A percentile compares a stretch with the other conserved stretches of the same genome.
These are phyloP conservation scores for Leucocoprinus birnbaumii DNA, from an alignment of 768 basidiomycete genomes.

Conservation along the genomic window DNA sequence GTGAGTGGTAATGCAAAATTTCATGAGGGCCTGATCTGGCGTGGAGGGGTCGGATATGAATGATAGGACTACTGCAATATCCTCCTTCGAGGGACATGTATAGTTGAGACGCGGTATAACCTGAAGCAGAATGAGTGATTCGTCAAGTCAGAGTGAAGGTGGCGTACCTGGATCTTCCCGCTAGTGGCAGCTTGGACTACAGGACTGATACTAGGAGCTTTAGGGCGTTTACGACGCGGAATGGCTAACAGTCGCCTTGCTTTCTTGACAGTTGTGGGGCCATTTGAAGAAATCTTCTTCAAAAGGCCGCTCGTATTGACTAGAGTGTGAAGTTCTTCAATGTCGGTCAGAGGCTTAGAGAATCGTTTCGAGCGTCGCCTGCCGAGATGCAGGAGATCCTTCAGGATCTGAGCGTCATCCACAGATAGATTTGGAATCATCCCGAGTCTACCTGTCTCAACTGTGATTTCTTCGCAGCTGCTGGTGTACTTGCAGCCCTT, in stretches of 20 bases:
- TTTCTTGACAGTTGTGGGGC: slow-evolving; percentile 36
- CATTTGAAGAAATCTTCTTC: slow-evolving; percentile 24
- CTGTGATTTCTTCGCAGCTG: slow-evolving; percentile 31
- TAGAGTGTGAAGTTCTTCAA: slow-evolving; percentile 44
- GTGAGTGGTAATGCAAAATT: slow-evolving; percentile 34
- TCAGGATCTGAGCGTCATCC: slow-evolving; percentile 37
- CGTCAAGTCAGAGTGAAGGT: background rate
- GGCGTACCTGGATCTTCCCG: slow-evolving; percentile 29
- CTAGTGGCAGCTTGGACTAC: slow-evolving; percentile 36
- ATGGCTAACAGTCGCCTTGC: slow-evolving; percentile 32
- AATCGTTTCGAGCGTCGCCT: slow-evolving; percentile 11
- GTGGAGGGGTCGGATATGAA: slow-evolving; percentile 39
- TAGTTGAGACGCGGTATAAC: slow-evolving; percentile 40
- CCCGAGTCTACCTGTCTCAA: slow-evolving; percentile 36
- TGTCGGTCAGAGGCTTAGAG: slow-evolving; percentile 31
- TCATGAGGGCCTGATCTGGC: slow-evolving; percentile 24
- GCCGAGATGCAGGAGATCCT: slow-evolving; percentile 31
- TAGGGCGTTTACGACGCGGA: slow-evolving; percentile 11
- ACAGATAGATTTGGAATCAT: slow-evolving; percentile 47
- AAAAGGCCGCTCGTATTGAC: slow-evolving; percentile 26
- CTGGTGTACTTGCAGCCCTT: slow-evolving; percentile 37
- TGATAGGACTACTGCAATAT: slow-evolving; percentile 42
- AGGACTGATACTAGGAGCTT: slow-evolving; percentile 26
- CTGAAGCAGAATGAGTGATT: slow-evolving; percentile 20
- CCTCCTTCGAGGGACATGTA: slow-evolving; percentile 42